phyloP scores from a whole-genome alignment of 2,329 filamentous ascomycete species.

The Metarhizium rileyi region DNA sequence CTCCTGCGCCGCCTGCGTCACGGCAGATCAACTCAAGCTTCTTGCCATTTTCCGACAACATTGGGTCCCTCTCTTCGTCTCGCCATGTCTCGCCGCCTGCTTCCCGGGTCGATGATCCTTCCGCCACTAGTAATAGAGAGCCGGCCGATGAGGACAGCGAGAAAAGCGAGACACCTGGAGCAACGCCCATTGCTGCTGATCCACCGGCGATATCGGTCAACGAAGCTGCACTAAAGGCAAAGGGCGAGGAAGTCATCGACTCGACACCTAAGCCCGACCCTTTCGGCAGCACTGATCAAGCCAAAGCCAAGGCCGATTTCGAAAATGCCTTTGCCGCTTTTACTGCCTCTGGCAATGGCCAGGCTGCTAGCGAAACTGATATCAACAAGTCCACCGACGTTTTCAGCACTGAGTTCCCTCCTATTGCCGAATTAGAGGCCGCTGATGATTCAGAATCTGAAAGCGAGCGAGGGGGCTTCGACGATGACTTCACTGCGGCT shows the following conservation, averaged over 20 bases:
- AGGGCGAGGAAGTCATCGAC: constrained; percentile 10
- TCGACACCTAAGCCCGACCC: constrained; percentile 29
- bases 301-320: constrained; percentile 68
- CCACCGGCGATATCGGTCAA: constrained; percentile 11
- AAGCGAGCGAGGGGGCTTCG: constrained; percentile 74
- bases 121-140: constrained; percentile 14
- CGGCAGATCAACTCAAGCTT: constrained; percentile 70
- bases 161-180: constrained; percentile 17
- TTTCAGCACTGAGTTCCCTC: constrained; percentile 78
- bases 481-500: constrained; percentile 78
- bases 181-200: constrained; percentile 16
- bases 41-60: constrained; percentile 57
- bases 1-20: constrained; percentile 57
- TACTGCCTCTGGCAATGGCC: constrained; percentile 40
- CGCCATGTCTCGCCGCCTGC: constrained; percentile 67
- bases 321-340: constrained; percentile 79
- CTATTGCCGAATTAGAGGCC: constrained; percentile 75
- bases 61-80: constrained; percentile 66
- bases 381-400: constrained; percentile 34
- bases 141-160: constrained; percentile 13
- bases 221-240: constrained; percentile 9
- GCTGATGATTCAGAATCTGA: constrained; percentile 79
- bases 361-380: constrained; percentile 32
- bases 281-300: constrained; percentile 43
- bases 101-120: constrained; percentile 42